A percentile compares a stretch with the other conserved stretches of the same genome.
These are phyloP conservation scores for Solanum medicagineum DNA, from an alignment of 257 asterid species.

Conservation along the genomic window DNA sequence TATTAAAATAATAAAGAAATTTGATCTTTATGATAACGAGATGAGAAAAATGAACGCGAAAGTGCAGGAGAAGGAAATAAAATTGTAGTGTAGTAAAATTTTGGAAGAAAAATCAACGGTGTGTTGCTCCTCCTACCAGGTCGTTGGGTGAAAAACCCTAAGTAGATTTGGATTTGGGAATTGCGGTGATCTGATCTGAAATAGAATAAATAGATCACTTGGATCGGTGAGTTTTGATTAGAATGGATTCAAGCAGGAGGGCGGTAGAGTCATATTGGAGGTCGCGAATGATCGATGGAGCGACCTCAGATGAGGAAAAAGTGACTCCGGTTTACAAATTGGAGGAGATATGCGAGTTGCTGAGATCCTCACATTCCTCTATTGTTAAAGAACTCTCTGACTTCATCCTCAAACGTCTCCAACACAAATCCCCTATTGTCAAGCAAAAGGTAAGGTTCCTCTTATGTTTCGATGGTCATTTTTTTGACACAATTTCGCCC, in stretches of 20 bases:
- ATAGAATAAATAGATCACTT: neutral
- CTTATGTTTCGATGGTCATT: too few relatives aligned
- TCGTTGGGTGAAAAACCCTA: neutral
- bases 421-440: conserved; percentile 82
- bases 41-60: too few relatives aligned
- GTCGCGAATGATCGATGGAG: conserved; percentile 71
- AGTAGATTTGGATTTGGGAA: neutral
- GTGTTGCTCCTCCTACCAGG: too few relatives aligned
- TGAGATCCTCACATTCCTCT: conserved; percentile 62
- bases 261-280: conserved; percentile 99
- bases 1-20: too few relatives aligned
- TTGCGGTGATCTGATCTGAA: neutral
- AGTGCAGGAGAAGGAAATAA: too few relatives aligned
- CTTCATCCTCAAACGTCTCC: conserved; percentile 87
- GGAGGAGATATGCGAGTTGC: conserved; percentile 88
- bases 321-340: conserved; percentile 92
- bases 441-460: conserved; percentile 49
- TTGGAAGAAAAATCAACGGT: neutral
- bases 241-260: conserved; percentile 94
- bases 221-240: neutral
- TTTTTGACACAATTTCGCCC: too few relatives aligned
- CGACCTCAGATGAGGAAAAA: conserved; percentile 92
- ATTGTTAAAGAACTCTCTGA: conserved; percentile 85
- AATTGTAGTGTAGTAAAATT: too few relatives aligned
- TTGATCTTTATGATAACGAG: too few relatives aligned